Evolutionary conservation across 2,329 filamentous ascomycete genomes (phyloP).

Genomic region (Aspergillus pseudoviridinutans): DNA sequence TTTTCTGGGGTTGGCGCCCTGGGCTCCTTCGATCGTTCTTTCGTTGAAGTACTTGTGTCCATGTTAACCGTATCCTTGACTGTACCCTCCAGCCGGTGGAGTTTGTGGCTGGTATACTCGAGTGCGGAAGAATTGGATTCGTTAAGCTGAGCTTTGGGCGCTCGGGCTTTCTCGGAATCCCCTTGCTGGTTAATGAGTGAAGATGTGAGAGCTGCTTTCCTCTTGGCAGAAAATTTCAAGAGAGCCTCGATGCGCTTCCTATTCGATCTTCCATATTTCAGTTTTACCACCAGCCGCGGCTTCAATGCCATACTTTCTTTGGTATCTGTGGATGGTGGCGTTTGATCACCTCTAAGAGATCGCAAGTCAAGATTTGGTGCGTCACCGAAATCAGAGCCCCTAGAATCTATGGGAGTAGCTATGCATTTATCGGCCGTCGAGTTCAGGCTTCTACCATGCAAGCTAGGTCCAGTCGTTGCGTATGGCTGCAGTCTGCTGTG

Average conservation of each 20-base stretch:
- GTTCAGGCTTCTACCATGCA: slow-evolving; percentile 7
- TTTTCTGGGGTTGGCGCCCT: slow-evolving; percentile 31
- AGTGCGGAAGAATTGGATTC: slow-evolving; percentile 8
- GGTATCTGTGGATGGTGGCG: slow-evolving; percentile 1
- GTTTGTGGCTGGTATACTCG: slow-evolving; percentile 15
- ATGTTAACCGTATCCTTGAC: slow-evolving; percentile 20
- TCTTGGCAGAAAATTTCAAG: slow-evolving; percentile 42
- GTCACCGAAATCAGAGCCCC: slow-evolving; percentile 6
- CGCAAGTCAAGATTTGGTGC: slow-evolving; percentile 4
- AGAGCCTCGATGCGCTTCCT: slow-evolving; percentile 45
- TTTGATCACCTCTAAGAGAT: slow-evolving; percentile 3
- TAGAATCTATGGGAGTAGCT: slow-evolving; percentile 6
- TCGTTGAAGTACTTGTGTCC: slow-evolving; percentile 22
- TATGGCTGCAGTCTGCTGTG: slow-evolving; percentile 13
- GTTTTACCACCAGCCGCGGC: slow-evolving; percentile 42
- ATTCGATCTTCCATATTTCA: slow-evolving; percentile 51
- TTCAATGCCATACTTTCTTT: slow-evolving; percentile 14
- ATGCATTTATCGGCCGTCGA: slow-evolving; percentile 9
- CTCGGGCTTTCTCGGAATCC: slow-evolving; percentile 16
- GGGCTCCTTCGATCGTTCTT: slow-evolving; percentile 34
- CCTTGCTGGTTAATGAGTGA: slow-evolving; percentile 22
- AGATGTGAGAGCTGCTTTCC: slow-evolving; percentile 24
- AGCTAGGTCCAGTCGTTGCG: slow-evolving; percentile 14
- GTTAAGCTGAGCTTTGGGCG: slow-evolving; percentile 16
- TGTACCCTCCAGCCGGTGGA: slow-evolving; percentile 12